Percentiles rank a stretch among this genome's conserved stretches.
Evolutionary conservation across 768 basidiomycete genomes (phyloP).

Genomic region (Pisolithus orientalis): DNA sequence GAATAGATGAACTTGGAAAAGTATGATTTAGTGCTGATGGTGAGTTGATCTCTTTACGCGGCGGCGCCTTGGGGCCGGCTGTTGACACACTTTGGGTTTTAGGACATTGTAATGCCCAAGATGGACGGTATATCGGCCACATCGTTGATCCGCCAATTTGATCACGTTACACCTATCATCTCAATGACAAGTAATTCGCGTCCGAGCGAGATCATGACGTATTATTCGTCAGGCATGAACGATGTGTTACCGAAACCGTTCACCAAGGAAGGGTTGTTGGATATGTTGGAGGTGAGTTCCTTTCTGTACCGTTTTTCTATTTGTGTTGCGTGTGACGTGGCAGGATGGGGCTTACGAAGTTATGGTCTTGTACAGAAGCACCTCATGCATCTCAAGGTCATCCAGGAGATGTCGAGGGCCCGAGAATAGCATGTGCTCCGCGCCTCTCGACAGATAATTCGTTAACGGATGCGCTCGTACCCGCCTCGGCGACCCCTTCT

Average conservation of each 20-base stretch:
- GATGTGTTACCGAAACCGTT: conserved; percentile 96
- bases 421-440: conserved; percentile 62
- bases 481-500: conserved; percentile 23
- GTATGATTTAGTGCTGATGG: conserved; percentile 96
- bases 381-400: conserved; percentile 78
- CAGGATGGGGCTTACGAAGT: too few relatives aligned
- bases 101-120: conserved; percentile 96
- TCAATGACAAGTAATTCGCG: conserved; percentile 97
- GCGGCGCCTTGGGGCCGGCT: not conserved
- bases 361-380: conserved; percentile 55
- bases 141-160: conserved; percentile 89
- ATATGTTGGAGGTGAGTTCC: conserved; percentile 77
- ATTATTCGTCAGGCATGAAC: conserved; percentile 76
- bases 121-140: conserved; percentile 88
- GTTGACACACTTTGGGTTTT: not conserved
- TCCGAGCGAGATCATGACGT: conserved; percentile 89
- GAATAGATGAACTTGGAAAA: conserved; percentile 94
- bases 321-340: too few relatives aligned
- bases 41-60: conserved; percentile 30
- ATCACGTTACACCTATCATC: conserved; percentile 93
- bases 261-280: conserved; percentile 85
- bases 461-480: conserved; percentile 51
- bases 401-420: conserved; percentile 66
- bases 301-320: not conserved
- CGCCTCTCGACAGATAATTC: conserved; percentile 43